phyloP scores from a whole-genome alignment of 2,329 filamentous ascomycete species.

The Fusarium torulosum region DNA sequence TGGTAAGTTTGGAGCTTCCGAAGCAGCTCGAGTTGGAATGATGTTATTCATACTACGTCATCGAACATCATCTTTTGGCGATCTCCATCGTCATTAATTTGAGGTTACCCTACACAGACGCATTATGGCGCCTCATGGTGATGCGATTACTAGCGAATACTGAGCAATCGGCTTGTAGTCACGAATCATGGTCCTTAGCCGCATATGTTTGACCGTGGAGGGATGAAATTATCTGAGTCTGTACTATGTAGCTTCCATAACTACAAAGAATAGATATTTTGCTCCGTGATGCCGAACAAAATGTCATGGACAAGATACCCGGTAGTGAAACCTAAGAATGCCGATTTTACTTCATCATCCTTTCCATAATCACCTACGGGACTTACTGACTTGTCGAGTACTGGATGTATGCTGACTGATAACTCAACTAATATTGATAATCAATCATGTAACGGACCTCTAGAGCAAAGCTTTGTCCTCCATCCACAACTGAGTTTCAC shows the following conservation, averaged over 20 bases:
- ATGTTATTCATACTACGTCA: slow-evolving; percentile 32
- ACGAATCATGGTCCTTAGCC: not conserved
- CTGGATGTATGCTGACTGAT: not conserved
- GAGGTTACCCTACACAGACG: slow-evolving; percentile 12
- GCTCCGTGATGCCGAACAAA: no score
- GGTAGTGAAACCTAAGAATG: no score
- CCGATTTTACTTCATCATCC: no score
- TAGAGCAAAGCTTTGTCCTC: not conserved
- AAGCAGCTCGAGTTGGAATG: slow-evolving; percentile 6
- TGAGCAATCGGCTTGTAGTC: not conserved
- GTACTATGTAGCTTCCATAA: no score
- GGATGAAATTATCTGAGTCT: no score
- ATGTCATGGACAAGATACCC: no score
- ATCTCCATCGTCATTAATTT: slow-evolving; percentile 31
- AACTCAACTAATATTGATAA: not conserved
- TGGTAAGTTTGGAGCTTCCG: slow-evolving; percentile 1
- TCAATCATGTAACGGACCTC: not conserved
- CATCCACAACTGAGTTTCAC: slow-evolving; percentile 1
- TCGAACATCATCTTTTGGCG: slow-evolving; percentile 32
- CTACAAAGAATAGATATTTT: no score
- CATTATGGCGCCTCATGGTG: not conserved
- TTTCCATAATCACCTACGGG: no score
- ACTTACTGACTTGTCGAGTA: no score
- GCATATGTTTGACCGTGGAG: not conserved
- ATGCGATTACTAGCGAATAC: not conserved